These are phyloP conservation scores for Candida argentea DNA, from an alignment of 805 yeast species.

Conservation along the genomic window DNA sequence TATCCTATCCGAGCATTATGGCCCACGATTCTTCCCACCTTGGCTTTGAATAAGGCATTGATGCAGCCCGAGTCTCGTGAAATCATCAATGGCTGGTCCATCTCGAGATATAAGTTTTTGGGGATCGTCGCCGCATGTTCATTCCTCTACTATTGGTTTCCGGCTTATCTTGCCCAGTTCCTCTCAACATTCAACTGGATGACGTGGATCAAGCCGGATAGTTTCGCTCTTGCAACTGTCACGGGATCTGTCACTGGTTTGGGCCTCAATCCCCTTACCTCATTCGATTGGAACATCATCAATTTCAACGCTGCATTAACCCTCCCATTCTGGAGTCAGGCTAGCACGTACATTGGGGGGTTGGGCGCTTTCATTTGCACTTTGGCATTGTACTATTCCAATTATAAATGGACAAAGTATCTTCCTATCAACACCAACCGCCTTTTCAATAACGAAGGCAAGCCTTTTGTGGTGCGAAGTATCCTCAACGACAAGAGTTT, in stretches of 20 bases:
- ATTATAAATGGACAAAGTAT: constrained; percentile 39
- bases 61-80: constrained; percentile 16
- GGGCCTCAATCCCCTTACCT: constrained; percentile 32
- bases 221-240: constrained; percentile 29
- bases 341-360: constrained; percentile 28
- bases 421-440: constrained; percentile 44
- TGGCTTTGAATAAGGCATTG: constrained; percentile 33
- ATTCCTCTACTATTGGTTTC: constrained; percentile 33
- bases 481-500: constrained; percentile 33
- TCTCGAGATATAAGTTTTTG: constrained; percentile 32
- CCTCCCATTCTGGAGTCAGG: constrained; percentile 33
- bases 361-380: constrained; percentile 23
- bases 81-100: constrained; percentile 28
- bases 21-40: constrained; percentile 35
- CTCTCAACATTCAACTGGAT: constrained; percentile 35
- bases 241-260: constrained; percentile 28
- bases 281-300: constrained; percentile 34
- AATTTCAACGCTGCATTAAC: constrained; percentile 30
- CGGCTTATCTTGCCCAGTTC: constrained; percentile 28
- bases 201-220: constrained; percentile 31
- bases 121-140: constrained; percentile 21
- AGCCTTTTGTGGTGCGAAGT: constrained; percentile 34
- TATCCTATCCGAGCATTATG: constrained; percentile 33
- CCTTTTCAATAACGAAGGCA: constrained; percentile 43
- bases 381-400: constrained; percentile 31